Evolutionary conservation across 805 yeast genomes (phyloP).

Genomic region (Zygoascus biomembranicola): DNA sequence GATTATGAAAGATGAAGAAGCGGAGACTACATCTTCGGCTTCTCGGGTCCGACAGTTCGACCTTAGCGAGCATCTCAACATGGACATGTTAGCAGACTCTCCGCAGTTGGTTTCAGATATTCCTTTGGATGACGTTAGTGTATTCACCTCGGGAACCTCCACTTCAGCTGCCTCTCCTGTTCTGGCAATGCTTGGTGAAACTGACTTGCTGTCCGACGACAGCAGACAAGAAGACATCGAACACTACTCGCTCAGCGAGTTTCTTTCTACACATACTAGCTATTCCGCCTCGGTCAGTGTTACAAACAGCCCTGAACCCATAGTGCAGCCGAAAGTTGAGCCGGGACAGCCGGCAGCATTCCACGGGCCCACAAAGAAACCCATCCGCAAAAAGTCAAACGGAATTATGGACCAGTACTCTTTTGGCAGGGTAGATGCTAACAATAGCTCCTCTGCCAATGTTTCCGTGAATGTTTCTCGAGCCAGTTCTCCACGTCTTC

Average conservation of each 20-base stretch:
- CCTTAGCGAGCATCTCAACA: conserved; percentile 18
- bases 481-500: neutral
- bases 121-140: neutral
- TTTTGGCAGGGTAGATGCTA: neutral
- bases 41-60: conserved; percentile 12
- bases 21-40: neutral
- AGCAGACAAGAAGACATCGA: neutral
- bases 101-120: neutral
- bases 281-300: neutral
- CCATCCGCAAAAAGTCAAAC: neutral
- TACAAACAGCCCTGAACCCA: neutral
- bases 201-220: neutral
- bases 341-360: neutral
- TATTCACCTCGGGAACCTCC: neutral
- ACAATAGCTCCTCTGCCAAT: neutral
- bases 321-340: neutral
- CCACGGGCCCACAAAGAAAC: neutral
- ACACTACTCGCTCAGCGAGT: neutral
- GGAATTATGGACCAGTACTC: neutral
- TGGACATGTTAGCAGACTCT: conserved; percentile 17
- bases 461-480: neutral
- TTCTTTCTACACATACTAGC: neutral
- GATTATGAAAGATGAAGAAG: conserved; percentile 9
- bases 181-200: neutral
- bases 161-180: neutral